phyloP scores from a whole-genome alignment of 306 rosid species.

The Malus sylvestris region DNA sequence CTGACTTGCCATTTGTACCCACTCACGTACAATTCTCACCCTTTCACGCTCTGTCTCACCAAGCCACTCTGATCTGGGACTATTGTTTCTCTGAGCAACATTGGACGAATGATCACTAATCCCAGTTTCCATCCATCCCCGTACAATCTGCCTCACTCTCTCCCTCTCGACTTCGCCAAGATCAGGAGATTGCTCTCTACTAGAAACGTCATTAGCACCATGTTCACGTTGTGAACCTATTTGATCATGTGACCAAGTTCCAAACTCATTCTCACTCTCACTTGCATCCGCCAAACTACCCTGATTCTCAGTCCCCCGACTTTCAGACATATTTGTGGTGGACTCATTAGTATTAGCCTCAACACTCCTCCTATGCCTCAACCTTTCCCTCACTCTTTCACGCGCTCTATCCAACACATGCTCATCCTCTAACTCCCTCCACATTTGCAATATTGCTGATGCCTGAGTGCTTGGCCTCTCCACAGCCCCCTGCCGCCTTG shows the following conservation, averaged over 20 bases:
- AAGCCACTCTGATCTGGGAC: constrained; percentile 90
- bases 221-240: constrained; percentile 49
- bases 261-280: constrained; percentile 93
- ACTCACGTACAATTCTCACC: constrained; percentile 95
- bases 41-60: constrained; percentile 99
- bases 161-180: constrained; percentile 99
- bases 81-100: constrained; percentile 62
- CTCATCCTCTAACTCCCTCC: constrained; percentile 99
- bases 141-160: constrained; percentile 91
- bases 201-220: constrained; percentile 53
- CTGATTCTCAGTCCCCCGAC: constrained; percentile 77
- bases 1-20: constrained; percentile 99
- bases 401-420: constrained; percentile 79
- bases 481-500: constrained; percentile 76
- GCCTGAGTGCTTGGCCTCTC: constrained; percentile 96
- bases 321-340: constrained; percentile 57
- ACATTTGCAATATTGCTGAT: constrained; percentile 86
- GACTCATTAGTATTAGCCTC: constrained; percentile 65
- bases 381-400: constrained; percentile 84
- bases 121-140: constrained; percentile 99
- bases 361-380: constrained; percentile 66
- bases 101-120: constrained; percentile 71
- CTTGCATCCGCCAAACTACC: constrained; percentile 86
- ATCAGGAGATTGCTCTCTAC: constrained; percentile 99
- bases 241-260: constrained; percentile 79